A percentile compares a stretch with the other conserved stretches of the same genome.
These are phyloP conservation scores for Salix exigua DNA, from an alignment of 345 rosid species.

Conservation along the genomic window DNA sequence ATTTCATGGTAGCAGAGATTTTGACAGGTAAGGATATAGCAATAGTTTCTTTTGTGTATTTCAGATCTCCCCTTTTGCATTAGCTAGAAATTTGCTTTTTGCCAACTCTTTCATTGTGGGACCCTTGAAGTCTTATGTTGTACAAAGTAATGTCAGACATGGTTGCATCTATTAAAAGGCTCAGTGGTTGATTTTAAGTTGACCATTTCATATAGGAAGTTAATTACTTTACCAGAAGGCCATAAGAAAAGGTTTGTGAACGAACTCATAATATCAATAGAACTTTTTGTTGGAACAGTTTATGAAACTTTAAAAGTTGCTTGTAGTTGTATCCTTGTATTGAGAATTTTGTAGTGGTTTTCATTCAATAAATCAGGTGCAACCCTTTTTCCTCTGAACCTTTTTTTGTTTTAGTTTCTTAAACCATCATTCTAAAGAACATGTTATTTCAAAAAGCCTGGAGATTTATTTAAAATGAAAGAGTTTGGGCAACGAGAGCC, in stretches of 20 bases:
- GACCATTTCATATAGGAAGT: not conserved
- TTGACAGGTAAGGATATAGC: constrained; percentile 55
- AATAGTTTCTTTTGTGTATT: not conserved
- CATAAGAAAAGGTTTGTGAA: not conserved
- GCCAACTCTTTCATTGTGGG: not conserved
- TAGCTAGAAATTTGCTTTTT: not conserved
- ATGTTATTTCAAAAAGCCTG: not conserved
- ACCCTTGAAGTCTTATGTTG: not conserved
- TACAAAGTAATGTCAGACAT: not conserved
- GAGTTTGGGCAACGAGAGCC: not conserved
- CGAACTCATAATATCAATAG: not conserved
- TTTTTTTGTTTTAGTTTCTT: not conserved
- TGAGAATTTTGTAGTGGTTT: not conserved
- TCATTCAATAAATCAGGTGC: not conserved
- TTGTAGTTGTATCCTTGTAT: not conserved
- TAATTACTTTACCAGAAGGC: not conserved
- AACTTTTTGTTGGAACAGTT: not conserved
- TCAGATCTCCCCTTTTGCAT: not conserved
- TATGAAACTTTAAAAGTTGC: not conserved
- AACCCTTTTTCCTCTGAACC: not conserved
- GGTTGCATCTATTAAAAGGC: not conserved
- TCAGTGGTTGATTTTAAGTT: not conserved
- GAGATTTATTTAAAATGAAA: not conserved
- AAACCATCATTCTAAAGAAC: not conserved
- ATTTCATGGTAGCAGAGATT: constrained; percentile 62